Evolutionary conservation across 768 basidiomycete genomes (phyloP).

Genomic region (Cystofilobasidium ferigula): DNA sequence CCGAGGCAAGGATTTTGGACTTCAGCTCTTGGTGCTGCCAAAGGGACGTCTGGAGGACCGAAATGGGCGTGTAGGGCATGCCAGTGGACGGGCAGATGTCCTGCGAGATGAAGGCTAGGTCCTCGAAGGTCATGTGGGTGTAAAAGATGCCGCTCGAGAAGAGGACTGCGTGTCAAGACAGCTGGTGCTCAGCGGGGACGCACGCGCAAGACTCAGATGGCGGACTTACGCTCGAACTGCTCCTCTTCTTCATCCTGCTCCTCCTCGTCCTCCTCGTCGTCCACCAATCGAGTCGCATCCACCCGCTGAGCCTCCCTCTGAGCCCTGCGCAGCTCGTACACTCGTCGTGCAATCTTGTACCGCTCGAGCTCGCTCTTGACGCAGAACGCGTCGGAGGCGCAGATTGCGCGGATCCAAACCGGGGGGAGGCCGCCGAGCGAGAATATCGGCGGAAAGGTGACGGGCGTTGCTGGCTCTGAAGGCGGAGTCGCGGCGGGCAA

Average conservation of each 20-base stretch:
- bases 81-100: constrained; percentile 65
- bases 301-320: constrained; percentile 1
- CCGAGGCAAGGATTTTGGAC: constrained; percentile 29
- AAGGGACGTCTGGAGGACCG: constrained; percentile 60
- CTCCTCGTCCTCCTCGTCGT: constrained; percentile 25
- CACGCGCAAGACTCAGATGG: too few relatives aligned
- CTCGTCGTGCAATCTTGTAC: constrained; percentile 62
- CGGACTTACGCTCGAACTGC: constrained; percentile 34
- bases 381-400: constrained; percentile 71
- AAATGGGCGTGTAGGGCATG: constrained; percentile 56
- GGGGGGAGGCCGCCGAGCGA: constrained; percentile 61
- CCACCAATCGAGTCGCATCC: constrained; percentile 17
- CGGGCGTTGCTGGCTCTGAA: neutral
- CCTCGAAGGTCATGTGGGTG: constrained; percentile 70
- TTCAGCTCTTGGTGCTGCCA: constrained; percentile 48
- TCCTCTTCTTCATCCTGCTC: constrained; percentile 42
- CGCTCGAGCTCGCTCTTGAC: constrained; percentile 64
- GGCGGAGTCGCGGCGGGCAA: neutral
- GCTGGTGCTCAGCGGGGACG: neutral
- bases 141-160: constrained; percentile 75
- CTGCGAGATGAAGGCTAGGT: constrained; percentile 59
- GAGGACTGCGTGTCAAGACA: constrained; percentile 40
- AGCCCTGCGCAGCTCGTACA: constrained; percentile 60
- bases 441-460: constrained; percentile 52
- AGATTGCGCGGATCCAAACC: constrained; percentile 58